phyloP scores from a whole-genome alignment of 1,139 yeast species.

The Kluyveromyces sp. region DNA sequence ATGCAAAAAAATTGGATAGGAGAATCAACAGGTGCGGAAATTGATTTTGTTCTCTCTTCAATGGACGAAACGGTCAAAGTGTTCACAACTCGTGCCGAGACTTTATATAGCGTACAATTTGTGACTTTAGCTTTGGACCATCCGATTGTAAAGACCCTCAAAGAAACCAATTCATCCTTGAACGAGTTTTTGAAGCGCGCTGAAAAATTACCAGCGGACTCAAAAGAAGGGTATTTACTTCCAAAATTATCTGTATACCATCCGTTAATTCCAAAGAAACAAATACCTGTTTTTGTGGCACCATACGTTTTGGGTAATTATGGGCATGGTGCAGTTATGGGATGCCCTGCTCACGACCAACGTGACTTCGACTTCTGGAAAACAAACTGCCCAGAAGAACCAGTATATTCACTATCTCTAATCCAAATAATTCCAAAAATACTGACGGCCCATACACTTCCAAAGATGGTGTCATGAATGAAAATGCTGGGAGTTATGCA shows the following conservation, averaged over 20 bases:
- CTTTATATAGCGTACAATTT: constrained; percentile 74
- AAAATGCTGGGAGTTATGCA: constrained; percentile 40
- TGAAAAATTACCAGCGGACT: constrained; percentile 37
- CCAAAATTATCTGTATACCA: constrained; percentile 42
- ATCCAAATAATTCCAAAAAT: constrained; percentile 25
- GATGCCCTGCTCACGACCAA: constrained; percentile 89
- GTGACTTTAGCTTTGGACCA: constrained; percentile 71
- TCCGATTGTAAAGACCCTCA: constrained; percentile 41
- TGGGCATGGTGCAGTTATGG: constrained; percentile 95
- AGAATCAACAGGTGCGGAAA: constrained; percentile 69
- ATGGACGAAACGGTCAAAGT: constrained; percentile 35
- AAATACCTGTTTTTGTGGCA: constrained; percentile 76
- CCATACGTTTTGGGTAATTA: constrained; percentile 80
- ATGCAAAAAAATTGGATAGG: constrained; percentile 98
- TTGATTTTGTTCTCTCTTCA: constrained; percentile 36
- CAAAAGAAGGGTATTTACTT: constrained; percentile 60
- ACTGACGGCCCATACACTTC: constrained; percentile 39
- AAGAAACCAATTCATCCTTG: constrained; percentile 37
- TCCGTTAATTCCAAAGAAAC: constrained; percentile 42
- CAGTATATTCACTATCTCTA: constrained; percentile 39
- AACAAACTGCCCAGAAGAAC: constrained; percentile 43
- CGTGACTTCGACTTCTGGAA: constrained; percentile 80
- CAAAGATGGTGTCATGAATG: constrained; percentile 48
- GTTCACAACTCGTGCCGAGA: constrained; percentile 87
- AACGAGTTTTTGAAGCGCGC: constrained; percentile 38